A percentile compares a stretch with the other conserved stretches of the same genome.
Conservation (phyloP, 108 stramenopile genomes). For the Nitzschia inconspicua region DNA sequence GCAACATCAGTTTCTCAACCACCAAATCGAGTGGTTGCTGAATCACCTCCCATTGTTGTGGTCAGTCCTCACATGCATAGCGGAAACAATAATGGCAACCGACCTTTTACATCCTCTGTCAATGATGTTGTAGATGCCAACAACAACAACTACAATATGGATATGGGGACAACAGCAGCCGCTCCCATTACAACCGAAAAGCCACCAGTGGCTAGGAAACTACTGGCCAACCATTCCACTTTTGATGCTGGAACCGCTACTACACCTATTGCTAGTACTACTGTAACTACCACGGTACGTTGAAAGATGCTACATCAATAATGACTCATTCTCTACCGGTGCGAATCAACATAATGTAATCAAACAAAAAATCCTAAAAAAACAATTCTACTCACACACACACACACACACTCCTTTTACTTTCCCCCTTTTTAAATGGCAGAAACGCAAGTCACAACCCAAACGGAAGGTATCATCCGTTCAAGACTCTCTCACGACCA, state of each 20-base stretch:
- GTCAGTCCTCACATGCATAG: slow-evolving; percentile 11
- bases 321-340: too few relatives aligned
- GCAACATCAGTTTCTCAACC: not conserved
- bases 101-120: not conserved
- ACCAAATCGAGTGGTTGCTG: slow-evolving; percentile 21
- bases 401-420: not conserved
- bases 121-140: not conserved
- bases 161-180: not conserved
- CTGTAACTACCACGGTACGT: not conserved
- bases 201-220: too few relatives aligned
- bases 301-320: too few relatives aligned
- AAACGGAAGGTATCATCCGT: slow-evolving; percentile 44
- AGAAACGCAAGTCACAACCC: slow-evolving; percentile 53
- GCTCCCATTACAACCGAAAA: too few relatives aligned
- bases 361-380: too few relatives aligned
- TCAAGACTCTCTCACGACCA: slow-evolving; percentile 14
- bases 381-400: not conserved
- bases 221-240: too few relatives aligned
- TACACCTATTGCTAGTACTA: too few relatives aligned
- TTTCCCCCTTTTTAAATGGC: not conserved
- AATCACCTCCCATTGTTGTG: slow-evolving; percentile 29
- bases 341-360: too few relatives aligned
- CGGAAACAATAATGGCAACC: not conserved
- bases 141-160: not conserved
- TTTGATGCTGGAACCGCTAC: too few relatives aligned